Base-by-base conservation (phyloP, 192 early-diverging fungal species). In the Helicostylum pulchrum region DNA sequence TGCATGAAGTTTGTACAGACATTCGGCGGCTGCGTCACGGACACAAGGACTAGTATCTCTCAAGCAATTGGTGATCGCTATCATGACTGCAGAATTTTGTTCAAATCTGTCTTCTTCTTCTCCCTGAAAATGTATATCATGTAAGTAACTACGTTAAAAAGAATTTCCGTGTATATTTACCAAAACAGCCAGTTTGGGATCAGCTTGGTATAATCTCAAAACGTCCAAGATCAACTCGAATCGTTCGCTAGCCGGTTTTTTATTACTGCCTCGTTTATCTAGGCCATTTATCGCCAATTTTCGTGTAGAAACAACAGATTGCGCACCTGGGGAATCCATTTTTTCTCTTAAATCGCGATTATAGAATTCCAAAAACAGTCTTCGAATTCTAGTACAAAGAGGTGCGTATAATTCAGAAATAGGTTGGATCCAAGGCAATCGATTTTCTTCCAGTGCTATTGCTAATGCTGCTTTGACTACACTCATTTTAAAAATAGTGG, bases 171-270 rank as follows among this genome's bases (percentile, higher is more conserved):
- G 2, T 26, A 26, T 26, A 19, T 34, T 75, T 77, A 88, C 87
- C 12, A 78, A 76, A 34, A 95, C 80, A 10, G 87, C 84, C 42
- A 94, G 70, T 48, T 82, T 71, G 4, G 94, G 94, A 72, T 88
- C 88, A 23, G 75, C 75, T 43, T 79, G 77, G 72, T 92, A 92
- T 47, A 88, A 78, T 43, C 83, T 83, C 56, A 97, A 75, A 7
- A 94, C 85, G 46, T 80, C 80, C 10, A 85, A 64, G 10, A 95
- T 80, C 20, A 97, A 76, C 56, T 95, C 91, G 53, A 88, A 81
- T 26, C 87, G 86, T 67, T 96, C 92, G 15, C 79, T 78, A n/a
- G 80, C 74, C 34, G 83, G 75, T 20, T 75, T 62, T 15, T 79
- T 70, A 60, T 71, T 80, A 30, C 74, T 55, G 45, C 77, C 79